Conservation (phyloP, 805 yeast species). For the Hyphopichia homilentoma region DNA sequence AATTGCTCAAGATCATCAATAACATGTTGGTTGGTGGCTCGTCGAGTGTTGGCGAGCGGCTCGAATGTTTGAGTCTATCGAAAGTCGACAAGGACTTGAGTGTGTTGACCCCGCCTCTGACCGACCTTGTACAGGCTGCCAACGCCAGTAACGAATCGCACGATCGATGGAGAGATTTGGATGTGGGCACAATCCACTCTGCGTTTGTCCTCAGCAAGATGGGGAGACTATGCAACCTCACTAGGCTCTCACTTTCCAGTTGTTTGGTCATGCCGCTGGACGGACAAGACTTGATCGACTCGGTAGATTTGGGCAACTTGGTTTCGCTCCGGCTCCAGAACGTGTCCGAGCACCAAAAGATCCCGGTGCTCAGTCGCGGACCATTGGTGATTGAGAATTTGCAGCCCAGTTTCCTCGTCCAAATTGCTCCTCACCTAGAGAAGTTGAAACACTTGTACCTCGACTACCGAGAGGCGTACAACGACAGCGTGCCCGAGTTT, state of each 20-base stretch:
- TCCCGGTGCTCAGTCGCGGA: too few species aligned
- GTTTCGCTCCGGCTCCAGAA: conserved; percentile 26
- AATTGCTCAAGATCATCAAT: conserved; percentile 19
- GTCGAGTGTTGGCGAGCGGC: conserved; percentile 7
- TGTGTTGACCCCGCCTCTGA: conserved; percentile 3
- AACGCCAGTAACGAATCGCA: conserved; percentile 1
- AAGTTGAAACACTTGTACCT: conserved; percentile 25
- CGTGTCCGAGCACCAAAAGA: conserved; percentile 17
- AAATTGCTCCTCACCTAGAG: conserved; percentile 20
- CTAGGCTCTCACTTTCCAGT: conserved; percentile 19
- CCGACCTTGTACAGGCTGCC: neutral
- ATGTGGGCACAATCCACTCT: conserved; percentile 7
- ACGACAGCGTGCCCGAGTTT: conserved; percentile 40
- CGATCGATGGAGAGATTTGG: conserved; percentile 10
- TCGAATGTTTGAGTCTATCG: conserved; percentile 16
- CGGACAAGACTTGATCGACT: conserved; percentile 11
- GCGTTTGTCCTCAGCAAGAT: conserved; percentile 10
- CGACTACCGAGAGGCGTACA: conserved; percentile 38
- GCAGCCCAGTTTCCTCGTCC: conserved; percentile 20
- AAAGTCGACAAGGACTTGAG: conserved; percentile 14
- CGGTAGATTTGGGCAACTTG: conserved; percentile 19
- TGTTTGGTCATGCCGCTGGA: conserved; percentile 21
- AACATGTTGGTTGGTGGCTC: conserved; percentile 9
- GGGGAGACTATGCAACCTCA: conserved; percentile 10
- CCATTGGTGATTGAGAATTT: conserved; percentile 6